A percentile compares a stretch with the other conserved stretches of the same genome.
Evolutionary conservation across 2,329 filamentous ascomycete genomes (phyloP).

Genomic region (Fusarium palustre): DNA sequence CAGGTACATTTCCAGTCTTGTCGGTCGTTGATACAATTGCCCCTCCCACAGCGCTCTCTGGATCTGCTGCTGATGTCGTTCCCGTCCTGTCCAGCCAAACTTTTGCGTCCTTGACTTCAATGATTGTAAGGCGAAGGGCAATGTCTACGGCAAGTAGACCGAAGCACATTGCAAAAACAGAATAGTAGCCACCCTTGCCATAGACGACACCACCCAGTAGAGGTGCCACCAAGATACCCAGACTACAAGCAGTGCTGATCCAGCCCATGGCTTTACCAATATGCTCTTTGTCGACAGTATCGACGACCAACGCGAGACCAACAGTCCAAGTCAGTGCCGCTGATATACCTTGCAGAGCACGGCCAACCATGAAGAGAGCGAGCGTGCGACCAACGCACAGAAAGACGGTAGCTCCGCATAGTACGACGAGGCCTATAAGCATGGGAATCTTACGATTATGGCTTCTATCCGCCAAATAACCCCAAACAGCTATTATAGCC

Average conservation of each 20-base stretch:
- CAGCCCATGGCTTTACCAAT: constrained; percentile 52
- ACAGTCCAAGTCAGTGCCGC: constrained; percentile 54
- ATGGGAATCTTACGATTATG: constrained; percentile 51
- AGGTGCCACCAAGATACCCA: constrained; percentile 50
- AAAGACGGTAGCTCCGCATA: constrained; percentile 49
- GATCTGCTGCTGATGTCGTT: not conserved
- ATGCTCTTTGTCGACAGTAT: constrained; percentile 49
- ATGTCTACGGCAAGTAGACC: constrained; percentile 51
- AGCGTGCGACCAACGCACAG: constrained; percentile 50
- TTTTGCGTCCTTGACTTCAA: constrained; percentile 51
- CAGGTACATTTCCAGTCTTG: not conserved
- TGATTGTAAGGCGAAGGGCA: constrained; percentile 48
- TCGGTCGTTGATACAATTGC: not conserved
- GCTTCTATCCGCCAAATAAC: constrained; percentile 52
- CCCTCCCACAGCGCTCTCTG: constrained; percentile 3
- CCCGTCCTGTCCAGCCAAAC: constrained; percentile 42
- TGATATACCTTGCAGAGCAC: constrained; percentile 51
- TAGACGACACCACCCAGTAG: constrained; percentile 52
- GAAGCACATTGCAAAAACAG: constrained; percentile 54
- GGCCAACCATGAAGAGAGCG: constrained; percentile 50
- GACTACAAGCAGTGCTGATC: constrained; percentile 50
- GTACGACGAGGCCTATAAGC: constrained; percentile 49
- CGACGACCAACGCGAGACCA: constrained; percentile 52
- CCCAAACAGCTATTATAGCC: constrained; percentile 49
- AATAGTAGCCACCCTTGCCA: constrained; percentile 50